These are phyloP conservation scores for Dimargaris xerosporica DNA, from an alignment of 192 early-diverging fungal genomes.

Conservation along the genomic window DNA sequence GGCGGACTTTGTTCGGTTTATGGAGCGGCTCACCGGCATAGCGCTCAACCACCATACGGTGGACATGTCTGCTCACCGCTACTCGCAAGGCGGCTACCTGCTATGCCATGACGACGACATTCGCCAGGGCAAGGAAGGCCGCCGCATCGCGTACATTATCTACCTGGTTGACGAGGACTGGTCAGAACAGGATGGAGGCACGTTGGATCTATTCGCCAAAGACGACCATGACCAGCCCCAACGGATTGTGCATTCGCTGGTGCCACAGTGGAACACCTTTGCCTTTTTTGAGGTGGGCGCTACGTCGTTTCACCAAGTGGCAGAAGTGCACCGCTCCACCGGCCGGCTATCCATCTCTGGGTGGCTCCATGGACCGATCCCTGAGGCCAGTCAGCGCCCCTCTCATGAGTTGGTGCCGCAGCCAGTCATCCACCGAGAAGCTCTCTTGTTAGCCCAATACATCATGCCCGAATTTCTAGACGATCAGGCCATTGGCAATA, in stretches of 20 bases:
- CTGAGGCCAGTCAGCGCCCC: not conserved
- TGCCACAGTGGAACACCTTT: slow-evolving; percentile 37
- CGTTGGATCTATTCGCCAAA: slow-evolving; percentile 42
- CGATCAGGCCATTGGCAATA: slow-evolving; percentile 16
- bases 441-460: slow-evolving; percentile 18
- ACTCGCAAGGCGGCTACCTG: slow-evolving; percentile 40
- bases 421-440: too few relatives aligned
- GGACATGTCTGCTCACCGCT: slow-evolving; percentile 53
- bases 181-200: slow-evolving; percentile 42
- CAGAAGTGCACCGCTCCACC: slow-evolving; percentile 23
- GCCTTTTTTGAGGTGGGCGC: slow-evolving; percentile 43
- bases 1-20: slow-evolving; percentile 37
- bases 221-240: slow-evolving; percentile 30
- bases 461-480: slow-evolving; percentile 32
- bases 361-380: slow-evolving; percentile 43
- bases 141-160: slow-evolving; percentile 55
- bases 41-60: slow-evolving; percentile 36
- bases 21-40: slow-evolving; percentile 44
- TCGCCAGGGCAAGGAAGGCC: slow-evolving; percentile 33
- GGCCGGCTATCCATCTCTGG: slow-evolving; percentile 45
- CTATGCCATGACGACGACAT: slow-evolving; percentile 66
- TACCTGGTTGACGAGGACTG: slow-evolving; percentile 53
- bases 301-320: slow-evolving; percentile 45
- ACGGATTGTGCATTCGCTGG: slow-evolving; percentile 22
- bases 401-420: slow-evolving; percentile 12